Evolutionary conservation across 2,329 filamentous ascomycete species (phyloP).

Genomic region (Didymella segeticola): DNA sequence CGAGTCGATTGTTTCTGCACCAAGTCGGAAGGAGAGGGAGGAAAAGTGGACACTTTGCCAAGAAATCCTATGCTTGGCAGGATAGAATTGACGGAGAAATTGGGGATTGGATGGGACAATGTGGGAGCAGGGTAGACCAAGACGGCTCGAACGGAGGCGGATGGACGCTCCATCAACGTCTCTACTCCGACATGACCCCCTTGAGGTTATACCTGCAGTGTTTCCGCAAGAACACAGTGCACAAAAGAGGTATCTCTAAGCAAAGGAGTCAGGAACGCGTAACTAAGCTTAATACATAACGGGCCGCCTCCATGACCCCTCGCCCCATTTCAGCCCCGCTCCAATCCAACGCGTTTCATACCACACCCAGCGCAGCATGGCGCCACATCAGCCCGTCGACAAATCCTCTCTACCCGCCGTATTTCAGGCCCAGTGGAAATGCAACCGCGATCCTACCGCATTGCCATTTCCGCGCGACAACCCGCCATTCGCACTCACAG

Average conservation of each 20-base stretch:
- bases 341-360: slow-evolving; percentile 14
- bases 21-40: slow-evolving; percentile 17
- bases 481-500: slow-evolving; percentile 46
- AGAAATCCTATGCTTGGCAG: slow-evolving; percentile 3
- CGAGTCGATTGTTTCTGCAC: slow-evolving; percentile 18
- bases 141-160: not conserved
- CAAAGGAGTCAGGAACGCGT: not conserved
- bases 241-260: not conserved
- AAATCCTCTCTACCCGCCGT: slow-evolving; percentile 35
- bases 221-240: not conserved
- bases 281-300: slow-evolving; percentile 7
- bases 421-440: slow-evolving; percentile 40
- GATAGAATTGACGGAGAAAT: slow-evolving; percentile 29
- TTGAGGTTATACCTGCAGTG: not conserved
- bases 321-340: slow-evolving; percentile 3
- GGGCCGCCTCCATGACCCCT: slow-evolving; percentile 5
- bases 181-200: not conserved
- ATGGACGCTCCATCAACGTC: not conserved
- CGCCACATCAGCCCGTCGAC: slow-evolving; percentile 24
- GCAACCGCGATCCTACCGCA: slow-evolving; percentile 41
- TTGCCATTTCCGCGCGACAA: slow-evolving; percentile 44
- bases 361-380: slow-evolving; percentile 16
- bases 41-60: slow-evolving; percentile 12
- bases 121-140: slow-evolving; percentile 1
- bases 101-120: slow-evolving; percentile 27